Evolutionary conservation across 352 stramenopile genomes (phyloP).

Genomic region (Elongisporangium senticosum): DNA sequence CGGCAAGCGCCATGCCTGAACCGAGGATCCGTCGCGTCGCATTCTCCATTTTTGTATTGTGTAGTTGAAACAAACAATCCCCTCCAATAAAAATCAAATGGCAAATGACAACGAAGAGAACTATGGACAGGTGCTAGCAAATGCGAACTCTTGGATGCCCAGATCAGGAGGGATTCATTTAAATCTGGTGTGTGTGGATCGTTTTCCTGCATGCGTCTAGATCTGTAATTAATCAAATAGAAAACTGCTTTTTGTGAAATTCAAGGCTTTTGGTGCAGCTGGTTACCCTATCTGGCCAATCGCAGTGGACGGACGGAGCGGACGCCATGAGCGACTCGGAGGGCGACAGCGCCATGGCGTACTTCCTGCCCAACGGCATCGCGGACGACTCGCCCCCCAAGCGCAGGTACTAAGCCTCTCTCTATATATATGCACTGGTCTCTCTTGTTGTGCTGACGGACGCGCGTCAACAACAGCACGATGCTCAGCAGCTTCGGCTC

Average conservation of each 20-base stretch:
- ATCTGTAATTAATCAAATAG: not conserved
- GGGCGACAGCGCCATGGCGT: slow-evolving; percentile 60
- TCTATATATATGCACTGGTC: not conserved
- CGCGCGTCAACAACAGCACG: not conserved
- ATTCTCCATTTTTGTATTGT: slow-evolving; percentile 1
- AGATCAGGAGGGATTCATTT: too few relatives aligned
- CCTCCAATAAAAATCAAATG: too few relatives aligned
- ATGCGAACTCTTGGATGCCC: not conserved
- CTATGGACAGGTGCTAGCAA: not conserved
- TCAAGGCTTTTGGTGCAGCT: not conserved
- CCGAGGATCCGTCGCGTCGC: not conserved
- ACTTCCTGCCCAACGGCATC: slow-evolving; percentile 84
- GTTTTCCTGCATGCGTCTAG: not conserved
- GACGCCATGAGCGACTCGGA: slow-evolving; percentile 30
- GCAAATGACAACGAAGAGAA: not conserved
- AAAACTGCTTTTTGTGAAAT: not conserved
- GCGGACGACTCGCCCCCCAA: slow-evolving; percentile 75
- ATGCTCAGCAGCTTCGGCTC: not conserved
- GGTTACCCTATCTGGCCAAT: slow-evolving; percentile 1
- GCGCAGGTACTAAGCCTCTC: slow-evolving; percentile 30
- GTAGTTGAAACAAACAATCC: not conserved
- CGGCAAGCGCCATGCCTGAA: not conserved
- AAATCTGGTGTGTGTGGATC: too few relatives aligned
- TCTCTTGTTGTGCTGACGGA: not conserved
- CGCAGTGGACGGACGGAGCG: slow-evolving; percentile 20